A percentile compares a stretch with the other conserved stretches of the same genome.
Conservation (phyloP, 192 early-diverging fungal species). For the Helicostylum pulchrum region DNA sequence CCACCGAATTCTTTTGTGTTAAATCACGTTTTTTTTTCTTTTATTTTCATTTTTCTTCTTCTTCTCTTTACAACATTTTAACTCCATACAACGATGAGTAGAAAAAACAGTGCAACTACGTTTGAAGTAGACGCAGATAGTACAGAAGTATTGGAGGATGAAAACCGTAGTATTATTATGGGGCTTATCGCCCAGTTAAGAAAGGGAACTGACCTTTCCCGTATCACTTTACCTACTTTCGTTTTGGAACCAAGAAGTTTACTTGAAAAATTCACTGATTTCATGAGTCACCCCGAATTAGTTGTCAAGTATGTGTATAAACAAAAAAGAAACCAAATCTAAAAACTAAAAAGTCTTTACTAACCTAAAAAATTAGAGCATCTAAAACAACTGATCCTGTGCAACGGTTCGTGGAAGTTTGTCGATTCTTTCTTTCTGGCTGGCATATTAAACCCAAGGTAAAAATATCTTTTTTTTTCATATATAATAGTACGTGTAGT, state of each 20-base stretch:
- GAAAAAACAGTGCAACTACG: conserved; percentile 1
- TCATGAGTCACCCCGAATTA: conserved; percentile 88
- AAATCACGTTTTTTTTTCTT: not conserved
- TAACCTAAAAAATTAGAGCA: conserved; percentile 48
- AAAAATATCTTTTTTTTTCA: conserved; percentile 3
- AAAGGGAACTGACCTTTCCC: conserved; percentile 85
- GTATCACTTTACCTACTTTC: conserved; percentile 94
- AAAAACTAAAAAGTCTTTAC: not conserved
- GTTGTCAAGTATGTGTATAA: conserved; percentile 59
- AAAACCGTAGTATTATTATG: conserved; percentile 77
- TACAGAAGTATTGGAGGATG: conserved; percentile 79
- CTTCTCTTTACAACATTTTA: not conserved
- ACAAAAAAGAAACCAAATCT: not conserved
- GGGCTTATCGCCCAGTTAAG: conserved; percentile 86
- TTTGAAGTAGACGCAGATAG: conserved; percentile 44
- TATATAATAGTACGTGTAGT: no score
- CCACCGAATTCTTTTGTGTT: no score
- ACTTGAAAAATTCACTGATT: conserved; percentile 93
- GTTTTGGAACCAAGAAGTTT: conserved; percentile 92
- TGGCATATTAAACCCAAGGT: conserved; percentile 93
- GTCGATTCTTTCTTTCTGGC: conserved; percentile 83
- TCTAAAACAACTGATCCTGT: conserved; percentile 64
- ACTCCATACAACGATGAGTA: conserved; percentile 8
- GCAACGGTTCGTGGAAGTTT: conserved; percentile 77
- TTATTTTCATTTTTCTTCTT: not conserved